Conservation (phyloP, 225 moss, liverwort and hornwort genomes). For the Takakia lepidozioides region DNA sequence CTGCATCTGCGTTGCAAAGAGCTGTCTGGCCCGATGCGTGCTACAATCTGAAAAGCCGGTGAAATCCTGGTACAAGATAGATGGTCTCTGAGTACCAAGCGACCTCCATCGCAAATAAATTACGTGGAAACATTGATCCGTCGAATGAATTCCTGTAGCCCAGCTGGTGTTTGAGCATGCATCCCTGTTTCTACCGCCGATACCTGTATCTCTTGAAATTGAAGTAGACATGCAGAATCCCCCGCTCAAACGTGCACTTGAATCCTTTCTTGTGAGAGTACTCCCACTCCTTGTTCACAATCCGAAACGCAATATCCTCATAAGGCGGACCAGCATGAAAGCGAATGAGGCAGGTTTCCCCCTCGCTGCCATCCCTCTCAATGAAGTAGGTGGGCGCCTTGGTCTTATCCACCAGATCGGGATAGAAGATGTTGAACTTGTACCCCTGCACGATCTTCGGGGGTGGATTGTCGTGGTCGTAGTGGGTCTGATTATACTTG, state of each 20-base stretch:
- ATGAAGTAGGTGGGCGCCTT: conserved; percentile 74
- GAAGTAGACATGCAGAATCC: conserved; percentile 89
- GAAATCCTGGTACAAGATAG: too few species aligned
- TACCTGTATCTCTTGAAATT: conserved; percentile 92
- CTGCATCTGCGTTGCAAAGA: too few species aligned
- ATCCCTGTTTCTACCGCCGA: conserved; percentile 39
- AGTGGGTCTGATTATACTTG: conserved; percentile 91
- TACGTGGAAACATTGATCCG: too few species aligned
- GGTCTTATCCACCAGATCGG: conserved; percentile 87
- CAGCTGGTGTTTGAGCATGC: too few species aligned
- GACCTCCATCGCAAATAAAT: too few species aligned
- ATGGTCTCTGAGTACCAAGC: too few species aligned
- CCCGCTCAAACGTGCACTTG: conserved; percentile 93
- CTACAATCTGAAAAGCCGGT: too few species aligned
- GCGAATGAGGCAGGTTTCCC: conserved; percentile 83
- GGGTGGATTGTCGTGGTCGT: conserved; percentile 92
- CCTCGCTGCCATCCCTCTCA: conserved; percentile 72
- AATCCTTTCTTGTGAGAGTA: conserved; percentile 95
- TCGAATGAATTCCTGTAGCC: too few species aligned
- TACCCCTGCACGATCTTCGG: conserved; percentile 96
- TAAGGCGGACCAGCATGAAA: conserved; percentile 95
- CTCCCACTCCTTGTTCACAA: conserved; percentile 97
- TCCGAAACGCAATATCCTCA: conserved; percentile 88
- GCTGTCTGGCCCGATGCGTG: too few species aligned
- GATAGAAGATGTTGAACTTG: conserved; percentile 94